Evolutionary conservation across 148 eudicot species (phyloP), one percentile per base, ranked within the genome.

Genomic region (Polygonum aviculare): DNA sequence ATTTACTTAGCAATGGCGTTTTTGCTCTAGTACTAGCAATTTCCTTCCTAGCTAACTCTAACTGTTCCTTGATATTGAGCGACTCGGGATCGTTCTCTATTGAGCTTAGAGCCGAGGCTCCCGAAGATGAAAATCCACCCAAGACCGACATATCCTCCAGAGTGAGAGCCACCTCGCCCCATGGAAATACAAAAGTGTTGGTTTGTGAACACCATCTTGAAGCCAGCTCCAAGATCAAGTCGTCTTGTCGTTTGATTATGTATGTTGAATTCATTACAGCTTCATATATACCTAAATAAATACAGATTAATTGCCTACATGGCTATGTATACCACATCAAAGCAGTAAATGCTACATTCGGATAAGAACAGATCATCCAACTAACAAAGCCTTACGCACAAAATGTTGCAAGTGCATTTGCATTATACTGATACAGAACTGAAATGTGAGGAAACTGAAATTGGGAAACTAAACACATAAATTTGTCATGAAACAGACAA

Each of bases 141-240:
- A 85, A 49, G 44, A 75, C 22, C 77, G 81, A 74, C 31, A 85
- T 39, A 80, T 86, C 89, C 74, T 86, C 89, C 39, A 86, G 75
- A 0, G 87, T 84, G 22, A 86, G 12, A 26, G 79, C 80, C 5
- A 39, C 79, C 39, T 84, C 82, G 70, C 85, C 85, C 89, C 89
- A 84, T 8, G 81, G 76, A 16, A 80, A 80, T 7, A 59, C 67
- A 49, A 80, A 80, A 1, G 79, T 80, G 33, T 84, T 86, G 7
- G 85, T 82, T 18, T 80, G 52, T 31, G 79, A 50, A n/a, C 85
- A 80, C 89, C 89, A 86, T 63, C 38, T 80, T 14, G 84, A 73
- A 40, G 75, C 84, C 48, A 84, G 70, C 7, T 63, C 74, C 5
- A 76, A 12, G 12, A 86, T 50, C 2, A 82, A 18, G 16, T 80